Evolutionary conservation across 2,329 filamentous ascomycete genomes (phyloP).

Genomic region (Chrysoporthe austroafricana): DNA sequence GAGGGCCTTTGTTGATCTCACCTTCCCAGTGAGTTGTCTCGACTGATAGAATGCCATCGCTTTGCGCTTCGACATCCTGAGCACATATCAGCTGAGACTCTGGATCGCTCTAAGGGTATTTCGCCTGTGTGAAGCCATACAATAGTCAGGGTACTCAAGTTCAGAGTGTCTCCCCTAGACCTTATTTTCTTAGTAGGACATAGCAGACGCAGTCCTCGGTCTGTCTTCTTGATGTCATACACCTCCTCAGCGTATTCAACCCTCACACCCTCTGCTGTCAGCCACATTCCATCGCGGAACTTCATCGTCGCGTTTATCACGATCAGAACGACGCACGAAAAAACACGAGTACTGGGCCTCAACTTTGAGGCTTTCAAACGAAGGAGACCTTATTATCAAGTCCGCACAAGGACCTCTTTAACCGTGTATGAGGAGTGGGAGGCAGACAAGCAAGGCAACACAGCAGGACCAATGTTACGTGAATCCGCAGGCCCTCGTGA

Average conservation of each 20-base stretch:
- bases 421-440: not conserved
- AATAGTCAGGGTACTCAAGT: constrained; percentile 57
- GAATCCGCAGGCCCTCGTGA: constrained; percentile 10
- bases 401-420: not conserved
- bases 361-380: not conserved
- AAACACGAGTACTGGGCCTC: not conserved
- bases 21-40: constrained; percentile 63
- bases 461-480: constrained; percentile 14
- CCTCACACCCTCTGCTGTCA: constrained; percentile 61
- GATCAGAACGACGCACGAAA: not conserved
- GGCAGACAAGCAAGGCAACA: not conserved
- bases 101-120: not conserved
- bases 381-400: not conserved
- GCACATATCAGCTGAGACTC: constrained; percentile 23
- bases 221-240: constrained; percentile 53
- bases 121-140: constrained; percentile 36
- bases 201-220: constrained; percentile 55
- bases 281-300: constrained; percentile 71
- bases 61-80: constrained; percentile 58
- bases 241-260: constrained; percentile 71
- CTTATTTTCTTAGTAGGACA: constrained; percentile 61
- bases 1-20: constrained; percentile 53
- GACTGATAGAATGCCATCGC: constrained; percentile 63
- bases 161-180: constrained; percentile 58
- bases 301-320: constrained; percentile 48